These are phyloP conservation scores for Begonia loranthoides DNA, from an alignment of 306 rosid genomes.

Conservation along the genomic window DNA sequence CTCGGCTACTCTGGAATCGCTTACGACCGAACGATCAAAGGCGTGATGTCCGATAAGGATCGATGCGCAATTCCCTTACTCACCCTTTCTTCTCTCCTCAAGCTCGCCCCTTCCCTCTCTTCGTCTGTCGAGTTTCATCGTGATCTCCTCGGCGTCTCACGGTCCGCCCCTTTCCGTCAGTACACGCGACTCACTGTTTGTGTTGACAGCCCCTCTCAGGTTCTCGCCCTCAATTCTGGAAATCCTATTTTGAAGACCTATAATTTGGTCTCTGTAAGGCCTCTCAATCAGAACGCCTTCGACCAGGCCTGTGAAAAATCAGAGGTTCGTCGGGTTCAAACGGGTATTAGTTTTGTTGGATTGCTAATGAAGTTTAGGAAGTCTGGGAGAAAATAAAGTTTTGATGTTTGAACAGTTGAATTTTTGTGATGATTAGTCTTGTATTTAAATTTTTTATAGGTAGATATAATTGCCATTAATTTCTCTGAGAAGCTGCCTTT, in stretches of 20 bases:
- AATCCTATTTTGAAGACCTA: conserved; percentile 76
- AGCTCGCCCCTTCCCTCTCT: conserved; percentile 46
- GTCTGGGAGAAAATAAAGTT: neutral
- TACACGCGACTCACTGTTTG: conserved; percentile 76
- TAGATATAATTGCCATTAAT: conserved; percentile 66
- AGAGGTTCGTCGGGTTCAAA: conserved; percentile 38
- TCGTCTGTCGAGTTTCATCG: conserved; percentile 64
- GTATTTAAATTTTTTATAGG: conserved; percentile 27
- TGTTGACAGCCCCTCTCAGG: conserved; percentile 27
- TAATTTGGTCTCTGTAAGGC: conserved; percentile 63
- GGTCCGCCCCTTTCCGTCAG: conserved; percentile 63
- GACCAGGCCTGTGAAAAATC: conserved; percentile 63
- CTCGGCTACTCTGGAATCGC: conserved; percentile 85
- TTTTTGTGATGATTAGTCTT: neutral
- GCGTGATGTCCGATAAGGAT: conserved; percentile 77
- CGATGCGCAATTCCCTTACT: conserved; percentile 60
- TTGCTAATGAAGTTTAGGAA: neutral
- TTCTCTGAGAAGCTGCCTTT: conserved; percentile 53
- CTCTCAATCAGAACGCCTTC: conserved; percentile 44
- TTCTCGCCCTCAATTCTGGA: conserved; percentile 50
- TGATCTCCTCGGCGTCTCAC: conserved; percentile 39
- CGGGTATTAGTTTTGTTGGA: neutral
- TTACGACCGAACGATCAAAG: conserved; percentile 65
- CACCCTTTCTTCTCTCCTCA: conserved; percentile 52
- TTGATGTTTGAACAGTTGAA: neutral